A percentile compares a stretch with the other conserved stretches of the same genome.
phyloP scores from a whole-genome alignment of 768 basidiomycete species.

The Russula emetica region DNA sequence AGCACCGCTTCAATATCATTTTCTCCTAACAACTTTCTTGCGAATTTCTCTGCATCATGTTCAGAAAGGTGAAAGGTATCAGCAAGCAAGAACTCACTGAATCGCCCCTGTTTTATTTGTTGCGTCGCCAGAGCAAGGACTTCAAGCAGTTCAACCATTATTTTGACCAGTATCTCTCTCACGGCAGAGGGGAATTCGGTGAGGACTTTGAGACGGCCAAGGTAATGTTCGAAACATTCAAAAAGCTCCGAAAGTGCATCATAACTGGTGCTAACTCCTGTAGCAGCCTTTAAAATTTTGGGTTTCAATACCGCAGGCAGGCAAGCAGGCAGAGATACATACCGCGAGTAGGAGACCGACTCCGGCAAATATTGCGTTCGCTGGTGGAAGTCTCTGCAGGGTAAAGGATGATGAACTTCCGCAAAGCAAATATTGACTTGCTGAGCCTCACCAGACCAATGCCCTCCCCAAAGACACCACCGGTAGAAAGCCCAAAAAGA shows the following conservation, averaged over 20 bases:
- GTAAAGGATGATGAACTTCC: background rate
- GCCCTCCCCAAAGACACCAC: background rate
- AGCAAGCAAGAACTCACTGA: background rate
- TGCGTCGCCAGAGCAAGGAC: conserved; percentile 8
- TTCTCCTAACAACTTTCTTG: conserved; percentile 3
- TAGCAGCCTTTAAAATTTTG: background rate
- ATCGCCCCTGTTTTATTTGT: conserved; percentile 8
- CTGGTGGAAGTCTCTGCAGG: background rate
- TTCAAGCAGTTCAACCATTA: conserved; percentile 2
- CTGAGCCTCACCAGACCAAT: background rate
- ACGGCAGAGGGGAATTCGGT: background rate
- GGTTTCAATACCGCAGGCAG: too few species aligned
- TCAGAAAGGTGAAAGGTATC: background rate
- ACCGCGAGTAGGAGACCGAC: conserved; percentile 9
- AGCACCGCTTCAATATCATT: background rate
- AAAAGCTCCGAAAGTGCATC: conserved; percentile 5
- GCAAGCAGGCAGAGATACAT: too few species aligned
- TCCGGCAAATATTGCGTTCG: conserved; percentile 6
- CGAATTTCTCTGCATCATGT: background rate
- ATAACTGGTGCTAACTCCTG: conserved; percentile 2
- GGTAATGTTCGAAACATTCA: conserved; percentile 8
- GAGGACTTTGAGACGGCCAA: background rate
- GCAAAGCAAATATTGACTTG: background rate
- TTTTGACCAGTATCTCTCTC: background rate
- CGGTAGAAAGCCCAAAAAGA: background rate